Base-by-base conservation (phyloP, 805 yeast species). In the Wickerhamomyces strasburgensis region DNA sequence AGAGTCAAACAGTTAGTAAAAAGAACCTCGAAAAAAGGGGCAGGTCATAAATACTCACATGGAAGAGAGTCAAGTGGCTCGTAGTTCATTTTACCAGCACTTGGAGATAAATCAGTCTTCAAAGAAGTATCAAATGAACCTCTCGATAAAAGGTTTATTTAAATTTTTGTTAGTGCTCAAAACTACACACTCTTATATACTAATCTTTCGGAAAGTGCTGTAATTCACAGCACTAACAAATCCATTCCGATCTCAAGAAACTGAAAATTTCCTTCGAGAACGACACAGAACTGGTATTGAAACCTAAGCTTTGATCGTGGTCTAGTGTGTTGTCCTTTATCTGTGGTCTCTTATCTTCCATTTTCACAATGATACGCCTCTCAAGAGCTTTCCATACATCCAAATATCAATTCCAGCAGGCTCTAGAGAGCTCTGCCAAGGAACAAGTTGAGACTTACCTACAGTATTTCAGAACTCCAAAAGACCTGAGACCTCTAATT, bases 21-120 rank as follows among this genome's bases (percentile, higher is more conserved):
- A 13, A 16, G 29, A 13, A 13, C 10, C 21, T 2, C 5, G 21
- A 3, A 15, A n/a, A 5, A 3, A 40, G 7, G 41, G 34, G n/a
- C n/a, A n/a, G n/a, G n/a, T n/a, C n/a, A n/a, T n/a, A 16, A 10
- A 16, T 41, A 63, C 69, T 40, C 64, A 64, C 69, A 62, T 10
- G 66, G 67, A 28, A 69, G 54, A 31, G 65, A 60, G 32, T 68
- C 73, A 31, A 62, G 39, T 2, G 58, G 57, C 27, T 61, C 65
- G 44, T 56, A 54, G 37, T 61, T 55, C 40, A 58, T 56, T 13
- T 3, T 31, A 21, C n/a, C n/a, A n/a, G n/a, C n/a, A n/a, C n/a
- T n/a, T n/a, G n/a, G n/a, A n/a, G n/a, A n/a, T n/a, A n/a, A n/a
- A n/a, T n/a, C n/a, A n/a, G n/a, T n/a, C n/a, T n/a, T n/a, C n/a